Base-by-base conservation (phyloP, 2,329 filamentous ascomycete genomes). In the Zymoseptoria brevis region DNA sequence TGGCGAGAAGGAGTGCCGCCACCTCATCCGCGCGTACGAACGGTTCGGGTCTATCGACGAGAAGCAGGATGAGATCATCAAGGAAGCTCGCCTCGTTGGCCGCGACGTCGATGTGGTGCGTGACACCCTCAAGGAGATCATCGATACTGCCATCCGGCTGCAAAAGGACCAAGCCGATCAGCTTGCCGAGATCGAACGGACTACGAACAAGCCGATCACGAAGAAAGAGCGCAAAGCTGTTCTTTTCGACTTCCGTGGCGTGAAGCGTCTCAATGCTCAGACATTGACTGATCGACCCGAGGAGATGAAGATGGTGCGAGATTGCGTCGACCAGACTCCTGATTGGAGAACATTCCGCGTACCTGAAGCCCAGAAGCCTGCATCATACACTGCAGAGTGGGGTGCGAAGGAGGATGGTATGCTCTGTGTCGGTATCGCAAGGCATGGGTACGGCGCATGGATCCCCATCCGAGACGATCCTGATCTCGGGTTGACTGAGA, bases 191-290 rank as follows among this genome's bases (percentile, higher is more conserved):
- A 73, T 86, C 67, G 89, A 94, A 73, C 85, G 80, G 21, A 79
- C 88, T 63, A 81, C 83, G 0, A 90, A 90, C 70, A 95, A 94
- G 72, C 82, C 86, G 2, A 76, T 95, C 57, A 96, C 93, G 0
- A 96, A 97, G 79, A 99, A 99, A 74, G 94, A 99, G 72, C 90
- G 90, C 75, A 99, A 99, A 75, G 94, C 94, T 0, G 90, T 99
- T 19, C 79, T 99, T 51, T 96, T 99, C 68, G 92, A 97, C 72
- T 96, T 92, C 75, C 87, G 88, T 52, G 90, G 92, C 57, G 87
- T 96, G 55, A 96, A 96, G 75, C 92, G 96, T 68, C 84, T 96
- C 69, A 99, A 99, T 71, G 94, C 94, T 0, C 91, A 96, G 75
- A 97, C 94, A 0, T 88, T 96, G 57, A 85, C 96, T 9, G 93